Base-by-base conservation (phyloP, 2,329 filamentous ascomycete species). In the Aureobasidium subglaciale region DNA sequence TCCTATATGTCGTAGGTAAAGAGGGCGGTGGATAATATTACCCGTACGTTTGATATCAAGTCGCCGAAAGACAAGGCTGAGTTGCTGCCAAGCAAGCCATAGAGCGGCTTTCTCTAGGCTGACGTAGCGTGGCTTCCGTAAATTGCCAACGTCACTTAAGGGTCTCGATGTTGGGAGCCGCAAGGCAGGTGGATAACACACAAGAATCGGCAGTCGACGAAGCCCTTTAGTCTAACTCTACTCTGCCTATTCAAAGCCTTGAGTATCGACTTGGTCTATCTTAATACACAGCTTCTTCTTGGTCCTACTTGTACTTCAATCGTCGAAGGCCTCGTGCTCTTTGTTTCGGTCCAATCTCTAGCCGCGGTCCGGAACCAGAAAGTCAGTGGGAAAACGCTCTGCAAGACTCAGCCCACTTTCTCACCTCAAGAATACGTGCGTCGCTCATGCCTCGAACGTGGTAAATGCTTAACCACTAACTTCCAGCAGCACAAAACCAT, bases 271-370 rank as follows among this genome's bases (percentile, higher is more conserved):
- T 48, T 35, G 34, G 45, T 35, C 45, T 48, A 37, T 11, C 35
- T 16, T 11, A 16, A 27, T 24, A 48, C 30, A 48, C 45, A 48
- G 45, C 45, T 30, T 25, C 45, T 18, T 35, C 15, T 10, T 25
- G 30, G 16, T 35, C n/a, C 30, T 16, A 35, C 20, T 35, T 16
- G 29, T 6, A 35, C 22, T 32, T 32, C 16, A 15, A 15, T 25
- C 45, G 11, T 18, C 30, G 10, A 25, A 37, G 15, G 7, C 45
- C n/a, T 13, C 7, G 20, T 16, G 25, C 32, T 48, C 45, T 25
- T 25, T 48, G 45, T 48, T 35, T 25, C 29, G 45, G 30, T 20
- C 16, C 45, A 48, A 48, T 48, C 45, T 48, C 45, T 35, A 48
- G 3, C 45, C 45, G 45, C 22, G 16, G 1, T 25, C 45, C 45